phyloP scores from a whole-genome alignment of 257 asterid species.

The Petunia axillaris region DNA sequence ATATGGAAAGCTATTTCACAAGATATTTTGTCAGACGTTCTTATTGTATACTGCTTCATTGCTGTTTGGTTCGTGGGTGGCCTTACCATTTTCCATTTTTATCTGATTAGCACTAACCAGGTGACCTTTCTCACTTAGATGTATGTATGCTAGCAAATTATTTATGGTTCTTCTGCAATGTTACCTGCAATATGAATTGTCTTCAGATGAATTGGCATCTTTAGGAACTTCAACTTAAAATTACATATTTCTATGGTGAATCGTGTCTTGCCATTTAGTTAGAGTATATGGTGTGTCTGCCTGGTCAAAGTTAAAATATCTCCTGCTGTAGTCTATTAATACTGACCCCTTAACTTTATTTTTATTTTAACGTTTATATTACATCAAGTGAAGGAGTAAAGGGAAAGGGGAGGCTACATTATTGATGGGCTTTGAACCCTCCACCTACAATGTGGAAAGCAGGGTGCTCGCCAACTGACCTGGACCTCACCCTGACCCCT shows the following conservation, averaged over 20 bases:
- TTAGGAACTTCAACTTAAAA: background rate
- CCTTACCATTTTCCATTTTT: constrained; percentile 77
- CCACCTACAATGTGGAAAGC: too few species aligned
- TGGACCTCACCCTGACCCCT: background rate
- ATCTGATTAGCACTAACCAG: constrained; percentile 77
- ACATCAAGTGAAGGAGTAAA: too few species aligned
- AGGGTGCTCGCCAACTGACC: too few species aligned
- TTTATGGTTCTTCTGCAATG: constrained; percentile 15
- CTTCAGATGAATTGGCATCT: constrained; percentile 6
- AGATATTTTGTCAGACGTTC: constrained; percentile 72
- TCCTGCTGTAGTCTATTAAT: background rate
- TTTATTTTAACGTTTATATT: too few species aligned
- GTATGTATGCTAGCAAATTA: background rate
- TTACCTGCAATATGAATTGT: constrained; percentile 1
- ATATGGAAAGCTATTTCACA: constrained; percentile 54
- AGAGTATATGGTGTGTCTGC: constrained; percentile 2
- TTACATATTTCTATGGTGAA: constrained; percentile 17
- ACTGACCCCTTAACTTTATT: background rate
- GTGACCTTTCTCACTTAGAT: constrained; percentile 28
- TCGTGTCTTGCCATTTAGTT: background rate
- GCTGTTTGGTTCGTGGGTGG: constrained; percentile 95
- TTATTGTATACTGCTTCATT: constrained; percentile 78
- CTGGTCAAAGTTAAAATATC: constrained; percentile 6
- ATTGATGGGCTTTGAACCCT: too few species aligned
- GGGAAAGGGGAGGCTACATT: too few species aligned